Evolutionary conservation across 73 alveolate species (phyloP).

Genomic region (Tetrahymena malaccensis): DNA sequence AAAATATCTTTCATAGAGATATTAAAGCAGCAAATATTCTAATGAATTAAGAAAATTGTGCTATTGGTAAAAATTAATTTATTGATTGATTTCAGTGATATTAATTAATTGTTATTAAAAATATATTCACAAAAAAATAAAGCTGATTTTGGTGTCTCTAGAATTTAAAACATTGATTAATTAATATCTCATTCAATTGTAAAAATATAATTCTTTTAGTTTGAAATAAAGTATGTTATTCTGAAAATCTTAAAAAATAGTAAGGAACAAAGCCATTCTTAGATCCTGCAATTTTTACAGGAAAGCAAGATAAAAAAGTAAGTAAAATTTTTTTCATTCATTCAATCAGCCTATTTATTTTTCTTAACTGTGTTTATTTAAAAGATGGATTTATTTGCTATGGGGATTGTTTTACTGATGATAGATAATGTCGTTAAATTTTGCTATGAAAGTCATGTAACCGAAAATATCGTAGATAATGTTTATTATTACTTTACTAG

Average conservation of each 20-base stretch:
- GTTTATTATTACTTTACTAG: not conserved
- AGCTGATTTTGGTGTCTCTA: not conserved
- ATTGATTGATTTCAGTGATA: no score
- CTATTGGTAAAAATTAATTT: not conserved
- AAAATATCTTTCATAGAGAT: not conserved
- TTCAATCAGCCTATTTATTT: no score
- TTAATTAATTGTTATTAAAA: no score
- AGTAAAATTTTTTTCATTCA: not conserved
- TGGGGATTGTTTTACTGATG: not conserved
- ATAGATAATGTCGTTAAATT: not conserved
- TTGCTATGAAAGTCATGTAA: not conserved
- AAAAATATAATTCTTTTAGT: no score
- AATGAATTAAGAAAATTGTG: not conserved
- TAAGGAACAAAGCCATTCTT: not conserved
- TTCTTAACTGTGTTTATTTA: no score
- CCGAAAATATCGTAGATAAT: not conserved
- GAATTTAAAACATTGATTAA: not conserved
- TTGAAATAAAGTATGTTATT: no score
- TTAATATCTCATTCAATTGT: not conserved
- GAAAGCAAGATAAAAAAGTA: not conserved
- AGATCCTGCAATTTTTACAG: not conserved
- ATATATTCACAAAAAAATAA: no score
- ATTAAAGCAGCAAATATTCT: not conserved
- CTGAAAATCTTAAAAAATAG: no score
- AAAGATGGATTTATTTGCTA: not conserved